These are phyloP conservation scores for Sistotremastrum suecicum DNA, from an alignment of 768 basidiomycete species.

Conservation along the genomic window DNA sequence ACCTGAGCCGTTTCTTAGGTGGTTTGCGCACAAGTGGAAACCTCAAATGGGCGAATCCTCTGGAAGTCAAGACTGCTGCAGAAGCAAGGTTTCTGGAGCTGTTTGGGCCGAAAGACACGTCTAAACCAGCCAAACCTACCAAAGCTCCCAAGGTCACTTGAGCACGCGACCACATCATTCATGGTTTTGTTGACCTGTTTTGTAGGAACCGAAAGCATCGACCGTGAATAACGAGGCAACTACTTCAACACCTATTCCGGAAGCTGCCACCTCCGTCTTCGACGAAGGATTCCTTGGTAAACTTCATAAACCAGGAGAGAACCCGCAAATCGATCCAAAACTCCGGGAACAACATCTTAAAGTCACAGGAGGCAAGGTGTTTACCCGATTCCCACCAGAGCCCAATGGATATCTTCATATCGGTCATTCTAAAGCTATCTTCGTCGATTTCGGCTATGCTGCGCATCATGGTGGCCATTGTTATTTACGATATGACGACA, in stretches of 20 bases:
- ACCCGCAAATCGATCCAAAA: constrained; percentile 68
- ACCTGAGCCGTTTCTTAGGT: constrained; percentile 52
- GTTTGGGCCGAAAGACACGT: constrained; percentile 61
- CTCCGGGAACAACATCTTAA: constrained; percentile 74
- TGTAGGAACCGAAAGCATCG: constrained; percentile 32
- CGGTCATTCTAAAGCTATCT: constrained; percentile 97
- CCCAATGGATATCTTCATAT: constrained; percentile 95
- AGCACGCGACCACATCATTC: background rate
- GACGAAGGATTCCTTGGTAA: constrained; percentile 88
- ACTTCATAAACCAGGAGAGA: constrained; percentile 88
- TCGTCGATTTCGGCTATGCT: constrained; percentile 97
- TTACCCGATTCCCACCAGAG: constrained; percentile 96
- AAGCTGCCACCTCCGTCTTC: constrained; percentile 54
- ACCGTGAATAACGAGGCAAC: constrained; percentile 19
- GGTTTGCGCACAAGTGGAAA: constrained; percentile 45
- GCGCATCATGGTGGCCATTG: constrained; percentile 85
- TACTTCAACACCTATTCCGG: constrained; percentile 20
- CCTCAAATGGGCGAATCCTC: constrained; percentile 69
- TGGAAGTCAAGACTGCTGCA: constrained; percentile 72
- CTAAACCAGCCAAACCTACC: constrained; percentile 26
- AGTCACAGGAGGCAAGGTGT: constrained; percentile 68
- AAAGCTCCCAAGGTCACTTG: constrained; percentile 2
- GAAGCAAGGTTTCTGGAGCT: constrained; percentile 51
- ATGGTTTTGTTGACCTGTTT: background rate
- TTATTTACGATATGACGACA: constrained; percentile 94